These are phyloP conservation scores for Diaporthe sp. DNA, from an alignment of 2,329 filamentous ascomycete genomes.

Conservation along the genomic window DNA sequence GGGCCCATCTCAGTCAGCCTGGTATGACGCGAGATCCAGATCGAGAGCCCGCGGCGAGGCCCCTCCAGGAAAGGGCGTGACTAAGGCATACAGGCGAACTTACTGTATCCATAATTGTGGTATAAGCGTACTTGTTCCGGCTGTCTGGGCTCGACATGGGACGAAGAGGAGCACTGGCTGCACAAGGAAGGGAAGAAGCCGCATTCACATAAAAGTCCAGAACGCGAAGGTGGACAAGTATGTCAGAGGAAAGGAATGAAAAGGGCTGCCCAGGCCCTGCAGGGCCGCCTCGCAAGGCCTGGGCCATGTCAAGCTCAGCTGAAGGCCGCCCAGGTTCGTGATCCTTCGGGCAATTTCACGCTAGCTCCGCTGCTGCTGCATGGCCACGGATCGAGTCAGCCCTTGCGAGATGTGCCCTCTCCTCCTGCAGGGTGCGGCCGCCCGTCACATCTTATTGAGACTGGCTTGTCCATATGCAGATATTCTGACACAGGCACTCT, in stretches of 20 bases:
- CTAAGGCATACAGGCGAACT: not conserved
- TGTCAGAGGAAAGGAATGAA: not conserved
- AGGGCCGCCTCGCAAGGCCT: not conserved
- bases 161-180: not conserved
- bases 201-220: not conserved
- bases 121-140: conserved; percentile 12
- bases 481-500: not conserved
- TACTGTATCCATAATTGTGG: conserved; percentile 23
- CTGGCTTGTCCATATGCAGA: not conserved
- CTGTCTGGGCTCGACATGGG: conserved; percentile 14
- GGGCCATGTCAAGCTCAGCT: conserved; percentile 20
- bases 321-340: conserved; percentile 19
- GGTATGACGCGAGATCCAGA: not conserved
- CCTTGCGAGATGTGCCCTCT: not conserved
- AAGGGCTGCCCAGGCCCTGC: not conserved
- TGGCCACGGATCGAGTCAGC: conserved; percentile 11
- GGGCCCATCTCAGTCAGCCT: conserved; percentile 24
- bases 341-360: conserved; percentile 15
- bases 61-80: not conserved
- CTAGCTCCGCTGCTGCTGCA: conserved; percentile 26
- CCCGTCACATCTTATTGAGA: conserved; percentile 11
- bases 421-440: conserved; percentile 7
- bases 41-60: not conserved
- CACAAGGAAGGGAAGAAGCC: not conserved
- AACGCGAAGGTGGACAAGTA: not conserved